Evolutionary conservation across 2,329 filamentous ascomycete species (phyloP).

Genomic region (Cladobotryum mycophilum): DNA sequence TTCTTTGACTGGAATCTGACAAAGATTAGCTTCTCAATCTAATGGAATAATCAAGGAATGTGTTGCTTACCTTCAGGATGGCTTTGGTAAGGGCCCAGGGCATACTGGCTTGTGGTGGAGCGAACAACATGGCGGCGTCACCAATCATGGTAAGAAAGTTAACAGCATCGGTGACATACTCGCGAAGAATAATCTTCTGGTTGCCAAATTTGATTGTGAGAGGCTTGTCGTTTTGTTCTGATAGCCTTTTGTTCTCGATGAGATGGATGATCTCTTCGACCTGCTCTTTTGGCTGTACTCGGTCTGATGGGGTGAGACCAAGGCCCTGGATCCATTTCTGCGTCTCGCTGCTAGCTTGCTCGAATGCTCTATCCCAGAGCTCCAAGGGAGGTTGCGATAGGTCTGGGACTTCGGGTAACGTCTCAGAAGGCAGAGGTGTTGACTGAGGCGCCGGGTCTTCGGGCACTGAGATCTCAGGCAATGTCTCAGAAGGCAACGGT

Average conservation of each 20-base stretch:
- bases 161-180: constrained; percentile 1
- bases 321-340: constrained; percentile 1
- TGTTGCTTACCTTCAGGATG: background rate
- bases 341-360: background rate
- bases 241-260: background rate
- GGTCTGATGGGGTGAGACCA: background rate
- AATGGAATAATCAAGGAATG: background rate
- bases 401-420: no score
- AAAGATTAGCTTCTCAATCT: background rate
- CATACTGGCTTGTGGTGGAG: background rate
- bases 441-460: no score
- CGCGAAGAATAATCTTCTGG: background rate
- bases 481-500: no score
- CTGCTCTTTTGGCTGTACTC: background rate
- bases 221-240: constrained; percentile 1
- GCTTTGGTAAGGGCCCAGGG: constrained; percentile 7
- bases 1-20: background rate
- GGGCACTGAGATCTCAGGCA: no score
- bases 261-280: background rate
- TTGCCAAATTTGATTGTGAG: background rate
- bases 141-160: constrained; percentile 6
- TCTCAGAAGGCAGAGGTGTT: no score
- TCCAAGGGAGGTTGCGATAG: background rate
- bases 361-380: background rate
- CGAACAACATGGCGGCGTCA: background rate